Base-by-base conservation (phyloP, 306 rosid species). In the Styphnolobium japonicum region DNA sequence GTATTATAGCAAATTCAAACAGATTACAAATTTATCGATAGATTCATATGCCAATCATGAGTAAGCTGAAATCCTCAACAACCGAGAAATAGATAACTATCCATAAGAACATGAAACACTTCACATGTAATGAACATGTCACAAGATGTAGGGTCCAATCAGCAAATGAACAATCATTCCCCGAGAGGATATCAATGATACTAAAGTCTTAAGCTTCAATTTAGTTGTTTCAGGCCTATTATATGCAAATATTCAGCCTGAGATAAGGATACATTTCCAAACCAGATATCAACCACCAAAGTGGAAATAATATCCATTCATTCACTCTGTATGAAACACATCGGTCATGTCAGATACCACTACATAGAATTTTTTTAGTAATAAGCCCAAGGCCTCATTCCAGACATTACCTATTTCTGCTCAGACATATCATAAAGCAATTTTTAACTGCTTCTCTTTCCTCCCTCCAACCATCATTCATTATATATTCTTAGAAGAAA, bases 1-100 rank as follows among this genome's bases (percentile, higher is more conserved):
- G 93, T 67, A 76, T 81, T 42, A 52, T 55, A 52, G 62, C 65
- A 86, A 73, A 60, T 74, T 56, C 6, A 52, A 65, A 71, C 65
- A 61, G 19, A 33, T 75, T 69, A 79, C 8, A 21, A 23, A n/a
- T 39, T 60, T 63, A 52, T 49, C 49, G 62, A 73, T 42, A 40
- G 33, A 48, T 1, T 77, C 63, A 3, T 55, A 39, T 46, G 51
- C 55, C 56, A 45, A 16, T 22, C 55, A 64, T 40, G 29, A 65
- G 29, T 27, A 51, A 5, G 4, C 11, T 63, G 63, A 42, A 73
- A 68, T 70, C 51, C n/a, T 72, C 19, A 56, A 23, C 18, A 1
- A 55, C 27, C 58, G 80, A 27, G 45, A 25, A 69, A 40, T 6
- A 67, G 25, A 71, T 10, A 55, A 15, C 2, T 12, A 37, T 12